phyloP scores from a whole-genome alignment of 345 rosid genomes.

The Atalantia buxifolia region DNA sequence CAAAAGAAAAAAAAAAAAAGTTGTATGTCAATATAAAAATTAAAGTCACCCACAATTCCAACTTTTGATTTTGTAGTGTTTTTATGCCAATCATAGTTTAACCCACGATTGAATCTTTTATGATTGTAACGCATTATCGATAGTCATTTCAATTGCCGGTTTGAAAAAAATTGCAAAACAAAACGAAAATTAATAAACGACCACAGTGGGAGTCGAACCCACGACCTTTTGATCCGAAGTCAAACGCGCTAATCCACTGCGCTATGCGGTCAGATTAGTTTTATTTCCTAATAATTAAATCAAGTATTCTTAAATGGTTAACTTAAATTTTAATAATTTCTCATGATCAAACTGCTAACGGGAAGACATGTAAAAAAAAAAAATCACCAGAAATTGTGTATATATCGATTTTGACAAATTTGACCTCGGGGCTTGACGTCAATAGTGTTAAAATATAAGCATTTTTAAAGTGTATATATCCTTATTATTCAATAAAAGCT shows the following conservation, averaged over 20 bases:
- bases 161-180: background rate
- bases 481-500: no score
- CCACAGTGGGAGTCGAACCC: slow-evolving; percentile 96
- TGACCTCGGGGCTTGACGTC: no score
- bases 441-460: no score
- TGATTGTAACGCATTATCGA: slow-evolving; percentile 9
- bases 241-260: slow-evolving; percentile 99
- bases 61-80: background rate
- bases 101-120: slow-evolving; percentile 5
- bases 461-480: no score
- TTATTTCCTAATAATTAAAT: fast-evolving
- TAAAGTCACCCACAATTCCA: background rate
- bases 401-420: no score
- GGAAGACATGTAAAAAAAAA: no score
- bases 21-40: background rate
- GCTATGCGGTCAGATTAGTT: slow-evolving; percentile 56
- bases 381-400: no score
- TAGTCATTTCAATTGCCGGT: slow-evolving; percentile 15
- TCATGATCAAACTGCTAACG: no score
- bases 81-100: slow-evolving; percentile 22
- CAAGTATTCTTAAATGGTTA: fast-evolving
- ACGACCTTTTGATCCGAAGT: slow-evolving; percentile 99
- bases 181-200: slow-evolving; percentile 10
- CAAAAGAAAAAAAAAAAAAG: background rate
- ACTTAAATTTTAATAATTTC: no score